A percentile compares a stretch with the other conserved stretches of the same genome.
phyloP scores from a whole-genome alignment of 768 basidiomycete species.

The Dioszegia aurantiaca region DNA sequence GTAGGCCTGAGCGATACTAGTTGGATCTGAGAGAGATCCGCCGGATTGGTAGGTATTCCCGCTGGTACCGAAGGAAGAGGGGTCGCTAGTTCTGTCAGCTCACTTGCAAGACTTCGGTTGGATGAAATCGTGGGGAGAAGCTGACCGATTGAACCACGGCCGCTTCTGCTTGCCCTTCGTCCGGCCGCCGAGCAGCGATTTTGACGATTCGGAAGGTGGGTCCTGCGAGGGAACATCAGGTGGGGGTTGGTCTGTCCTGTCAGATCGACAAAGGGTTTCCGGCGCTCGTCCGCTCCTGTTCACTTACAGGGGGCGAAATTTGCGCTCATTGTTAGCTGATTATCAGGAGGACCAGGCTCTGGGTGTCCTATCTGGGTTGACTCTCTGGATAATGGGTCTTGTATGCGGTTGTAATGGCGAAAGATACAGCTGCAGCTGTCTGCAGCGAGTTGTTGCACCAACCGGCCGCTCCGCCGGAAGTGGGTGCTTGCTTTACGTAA shows the following conservation, averaged over 20 bases:
- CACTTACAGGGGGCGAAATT: constrained; percentile 52
- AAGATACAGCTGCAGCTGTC: too few species aligned
- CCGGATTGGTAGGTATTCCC: constrained; percentile 68
- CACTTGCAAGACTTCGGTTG: too few species aligned
- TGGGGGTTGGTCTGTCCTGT: constrained; percentile 48
- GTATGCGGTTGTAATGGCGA: too few species aligned
- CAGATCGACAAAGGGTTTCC: too few species aligned
- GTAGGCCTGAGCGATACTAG: constrained; percentile 40
- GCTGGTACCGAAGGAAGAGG: constrained; percentile 40
- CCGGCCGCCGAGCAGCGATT: constrained; percentile 28
- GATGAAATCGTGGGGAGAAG: background rate
- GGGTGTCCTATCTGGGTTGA: too few species aligned
- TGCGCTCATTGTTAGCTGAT: constrained; percentile 13
- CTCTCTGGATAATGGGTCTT: too few species aligned
- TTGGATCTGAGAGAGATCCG: constrained; percentile 54
- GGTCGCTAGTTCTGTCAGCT: constrained; percentile 26
- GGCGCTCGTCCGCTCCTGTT: too few species aligned
- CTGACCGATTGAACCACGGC: constrained; percentile 60
- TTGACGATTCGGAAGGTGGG: constrained; percentile 38
- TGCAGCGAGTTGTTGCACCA: background rate
- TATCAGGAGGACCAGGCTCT: background rate
- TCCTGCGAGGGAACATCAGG: constrained; percentile 48
- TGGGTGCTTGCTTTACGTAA: background rate
- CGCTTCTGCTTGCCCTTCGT: constrained; percentile 49
- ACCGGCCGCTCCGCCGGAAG: constrained; percentile 6